Base-by-base conservation (phyloP, 2,329 filamentous ascomycete genomes). In the Arthrobotrys conoides region DNA sequence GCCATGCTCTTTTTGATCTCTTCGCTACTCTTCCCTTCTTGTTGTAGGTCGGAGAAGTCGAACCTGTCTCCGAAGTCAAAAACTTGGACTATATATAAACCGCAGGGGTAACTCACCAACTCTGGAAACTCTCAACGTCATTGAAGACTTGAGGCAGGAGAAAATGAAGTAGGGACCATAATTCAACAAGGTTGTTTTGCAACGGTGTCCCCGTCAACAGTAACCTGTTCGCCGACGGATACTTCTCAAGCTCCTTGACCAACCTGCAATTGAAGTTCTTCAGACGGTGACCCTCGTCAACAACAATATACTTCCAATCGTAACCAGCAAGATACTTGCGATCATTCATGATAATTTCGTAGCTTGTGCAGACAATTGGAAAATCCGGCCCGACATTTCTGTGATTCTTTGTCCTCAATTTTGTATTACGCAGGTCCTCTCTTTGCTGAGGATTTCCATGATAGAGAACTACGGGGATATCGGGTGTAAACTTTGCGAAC, bases 281-380 rank as follows among this genome's bases (percentile, higher is more conserved):
- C 88, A 99, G 91, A 0, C 96, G 91, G 83, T 99, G 96, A 0
- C 96, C 96, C 85, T 99, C 96, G 81, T 99, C 95, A 79, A 99
- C 97, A 81, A 99, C 96, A 82, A 99, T 97, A 82, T 97, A 97
- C 68, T 96, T 93, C 96, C 96, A 99, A 41, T 94, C 91, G 71
- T 97, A 95, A 72, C 92, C 91, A 0, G 90, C 90, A 4, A 99
- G 86, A 41, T 91, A 91, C 66, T 93, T 91, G 44, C 93, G 90
- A 83, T 99, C 96, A 82, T 93, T 91, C 85, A 99, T 91, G 68
- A 96, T 94, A 83, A 99, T 97, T 83, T 99, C 96, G 82, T 98
- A 98, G 46, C 92, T 96, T 0, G 96, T 99, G 82, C 94, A 94
- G 0, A 98, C 92, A 0, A 99, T 91, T 0, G 96, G 96, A 79